Base-by-base conservation (phyloP, 2,329 filamentous ascomycete species). In the Fonsecaea pugnacius region DNA sequence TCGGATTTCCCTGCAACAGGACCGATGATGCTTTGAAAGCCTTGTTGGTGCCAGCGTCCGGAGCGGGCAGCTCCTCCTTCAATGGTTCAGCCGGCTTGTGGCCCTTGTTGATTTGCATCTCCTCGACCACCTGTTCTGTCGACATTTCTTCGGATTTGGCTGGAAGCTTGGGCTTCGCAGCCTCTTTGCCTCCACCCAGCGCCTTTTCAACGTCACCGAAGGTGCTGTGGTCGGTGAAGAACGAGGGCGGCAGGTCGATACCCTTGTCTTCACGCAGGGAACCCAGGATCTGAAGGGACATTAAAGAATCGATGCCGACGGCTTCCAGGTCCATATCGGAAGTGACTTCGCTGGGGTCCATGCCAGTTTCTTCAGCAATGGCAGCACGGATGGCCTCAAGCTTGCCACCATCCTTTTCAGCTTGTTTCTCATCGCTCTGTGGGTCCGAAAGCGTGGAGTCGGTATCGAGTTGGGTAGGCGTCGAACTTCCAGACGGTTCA, bases 261-360 rank as follows among this genome's bases (percentile, higher is more conserved):
- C 75, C 76, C n/a, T 78, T 55, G 12, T 72, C 73, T 62, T 80
- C 78, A 4, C 78, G 77, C 24, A 80, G 73, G 36, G 73, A 74
- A 38, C 76, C 76, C 7, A 79, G 72, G 9, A 79, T 76, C 1
- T 77, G 77, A 21, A 79, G 72, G 5, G 74, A 76, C 71, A 80
- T 75, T n/a, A 79, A 70, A 3, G 78, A 79, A 63, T 80, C 78
- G 67, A 80, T 75, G 4, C 78, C 78, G 70, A 79, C 73, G 58
- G 76, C 74, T 4, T 68, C 71, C 46, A 80, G 70, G 54, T 77
- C 77, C 9, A 73, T 72, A 14, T 74, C 70, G 12, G 68, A 73
- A 6, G 72, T 65, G 14, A 79, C 69, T 30, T 79, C 78, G 7
- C 72, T 70, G 0, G 74, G 69, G 10, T 74, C 62, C 7, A 79